Base-by-base conservation (phyloP, 140 eudicot species). In the Flaveria floridana region DNA sequence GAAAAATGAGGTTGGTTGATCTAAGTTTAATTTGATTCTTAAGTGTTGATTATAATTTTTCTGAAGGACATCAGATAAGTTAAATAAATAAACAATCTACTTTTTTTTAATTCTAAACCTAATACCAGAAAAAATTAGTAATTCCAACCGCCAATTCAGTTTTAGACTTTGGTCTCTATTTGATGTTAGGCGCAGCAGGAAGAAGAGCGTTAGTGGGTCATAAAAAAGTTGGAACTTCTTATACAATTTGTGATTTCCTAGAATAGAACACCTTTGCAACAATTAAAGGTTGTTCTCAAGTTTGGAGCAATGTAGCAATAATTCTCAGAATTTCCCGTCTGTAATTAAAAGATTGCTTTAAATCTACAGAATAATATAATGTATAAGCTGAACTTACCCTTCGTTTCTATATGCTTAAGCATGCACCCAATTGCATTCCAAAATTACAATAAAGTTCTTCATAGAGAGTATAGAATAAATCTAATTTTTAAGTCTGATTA, bases 361-460 rank as follows among this genome's bases (percentile, higher is more conserved):
- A 47, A 69, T 8, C 72, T 19, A 67, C 55, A 11, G 19, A 67
- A 67, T 21, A 42, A 28, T 2, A 19, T 18, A 19, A 10, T 16
- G 55, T n/a, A 39, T 23, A 67, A 12, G 13, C 20, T 11, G 44
- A 67, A 20, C 12, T 46, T 46, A 23, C 65, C 79, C n/a, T 11
- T 48, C n/a, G 11, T 47, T 25, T 28, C 28, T n/a, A 42, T n/a
- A 44, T 73, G 63, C 65, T 44, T 26, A 62, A 4, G 19, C 48
- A 62, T 62, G 53, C 19, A 62, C 10, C 51, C 21, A 39, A 10
- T 20, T 58, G 42, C 14, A 62, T 26, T 7, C 6, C 26, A 74
- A 9, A 63, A n/a, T 63, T 18, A 64, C 1, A 64, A 65, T 50
- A 10, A 13, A 73, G 3, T 15, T 50, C 62, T 64, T 75, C 72